These are phyloP conservation scores for Mycena metata DNA, from an alignment of 768 basidiomycete genomes.

Conservation along the genomic window DNA sequence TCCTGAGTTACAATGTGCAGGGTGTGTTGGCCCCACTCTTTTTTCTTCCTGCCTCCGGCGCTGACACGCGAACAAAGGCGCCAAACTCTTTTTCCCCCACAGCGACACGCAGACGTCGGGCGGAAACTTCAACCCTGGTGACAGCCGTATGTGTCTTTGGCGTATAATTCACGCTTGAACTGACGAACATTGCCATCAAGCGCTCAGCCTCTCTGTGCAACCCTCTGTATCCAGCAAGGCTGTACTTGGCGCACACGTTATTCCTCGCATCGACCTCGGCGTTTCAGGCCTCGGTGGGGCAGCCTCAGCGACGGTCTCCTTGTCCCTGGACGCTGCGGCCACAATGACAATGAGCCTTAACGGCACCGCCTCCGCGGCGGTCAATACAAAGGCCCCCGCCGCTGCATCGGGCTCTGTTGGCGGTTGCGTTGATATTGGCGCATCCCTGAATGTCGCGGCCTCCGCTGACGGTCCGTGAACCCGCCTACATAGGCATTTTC, in stretches of 20 bases:
- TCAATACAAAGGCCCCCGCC: slow-evolving; percentile 9
- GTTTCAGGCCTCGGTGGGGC: slow-evolving; percentile 40
- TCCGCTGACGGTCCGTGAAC: slow-evolving; percentile 49
- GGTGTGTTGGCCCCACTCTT: slow-evolving; percentile 14
- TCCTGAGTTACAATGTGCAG: slow-evolving; percentile 48
- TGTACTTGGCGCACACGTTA: slow-evolving; percentile 51
- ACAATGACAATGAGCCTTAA: slow-evolving; percentile 42
- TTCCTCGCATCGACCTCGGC: slow-evolving; percentile 53
- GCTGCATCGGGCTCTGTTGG: slow-evolving; percentile 33
- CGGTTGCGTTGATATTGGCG: slow-evolving; percentile 54
- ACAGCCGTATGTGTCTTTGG: slow-evolving; percentile 46
- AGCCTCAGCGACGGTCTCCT: slow-evolving; percentile 35
- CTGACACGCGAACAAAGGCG: neutral
- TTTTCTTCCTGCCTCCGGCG: too few relatives aligned
- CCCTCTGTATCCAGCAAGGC: slow-evolving; percentile 47
- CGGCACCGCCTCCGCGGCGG: slow-evolving; percentile 31
- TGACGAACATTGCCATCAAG: slow-evolving; percentile 26
- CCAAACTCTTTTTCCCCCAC: slow-evolving; percentile 57
- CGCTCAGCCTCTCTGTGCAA: slow-evolving; percentile 50
- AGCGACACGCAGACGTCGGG: slow-evolving; percentile 39
- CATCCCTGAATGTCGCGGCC: slow-evolving; percentile 53
- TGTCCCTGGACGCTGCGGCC: slow-evolving; percentile 47
- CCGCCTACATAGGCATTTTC: too few relatives aligned
- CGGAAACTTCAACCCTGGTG: slow-evolving; percentile 44
- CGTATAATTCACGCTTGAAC: neutral